Conservation (phyloP, 2,329 filamentous ascomycete genomes). For the Geosmithia putterillii region DNA sequence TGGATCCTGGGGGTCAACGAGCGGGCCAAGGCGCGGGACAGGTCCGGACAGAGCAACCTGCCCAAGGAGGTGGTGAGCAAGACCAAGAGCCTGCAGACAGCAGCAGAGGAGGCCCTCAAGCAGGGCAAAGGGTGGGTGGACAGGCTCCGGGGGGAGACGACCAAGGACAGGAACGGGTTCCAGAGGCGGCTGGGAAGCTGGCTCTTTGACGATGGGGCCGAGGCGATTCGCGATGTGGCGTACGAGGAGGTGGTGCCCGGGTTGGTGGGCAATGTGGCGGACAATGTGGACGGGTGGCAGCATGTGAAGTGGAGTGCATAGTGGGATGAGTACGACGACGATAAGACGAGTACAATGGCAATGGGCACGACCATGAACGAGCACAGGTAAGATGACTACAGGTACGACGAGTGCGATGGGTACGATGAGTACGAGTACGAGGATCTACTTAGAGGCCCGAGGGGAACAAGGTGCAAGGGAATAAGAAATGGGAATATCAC, state of each 20-base stretch:
- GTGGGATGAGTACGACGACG: too few relatives aligned
- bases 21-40: slow-evolving; percentile 24
- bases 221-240: slow-evolving; percentile 11
- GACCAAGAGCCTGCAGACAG: slow-evolving; percentile 18
- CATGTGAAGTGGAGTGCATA: slow-evolving; percentile 16
- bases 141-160: slow-evolving; percentile 8
- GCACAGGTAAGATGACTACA: too few relatives aligned
- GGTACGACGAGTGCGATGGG: too few relatives aligned
- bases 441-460: too few relatives aligned
- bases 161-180: slow-evolving; percentile 17
- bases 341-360: too few relatives aligned
- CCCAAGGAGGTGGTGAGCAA: slow-evolving; percentile 22
- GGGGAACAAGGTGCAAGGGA: too few relatives aligned
- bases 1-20: slow-evolving; percentile 23
- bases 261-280: slow-evolving; percentile 20
- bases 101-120: slow-evolving; percentile 16
- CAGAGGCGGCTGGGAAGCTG: slow-evolving; percentile 12
- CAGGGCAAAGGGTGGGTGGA: slow-evolving; percentile 15
- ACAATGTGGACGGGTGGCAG: slow-evolving; percentile 20
- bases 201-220: slow-evolving; percentile 13
- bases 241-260: slow-evolving; percentile 11
- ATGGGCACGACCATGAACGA: too few relatives aligned
- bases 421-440: too few relatives aligned
- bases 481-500: too few relatives aligned
- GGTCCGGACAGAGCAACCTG: slow-evolving; percentile 22